Evolutionary conservation across 2,329 filamentous ascomycete genomes (phyloP).

Genomic region (Fusarium newnesense): DNA sequence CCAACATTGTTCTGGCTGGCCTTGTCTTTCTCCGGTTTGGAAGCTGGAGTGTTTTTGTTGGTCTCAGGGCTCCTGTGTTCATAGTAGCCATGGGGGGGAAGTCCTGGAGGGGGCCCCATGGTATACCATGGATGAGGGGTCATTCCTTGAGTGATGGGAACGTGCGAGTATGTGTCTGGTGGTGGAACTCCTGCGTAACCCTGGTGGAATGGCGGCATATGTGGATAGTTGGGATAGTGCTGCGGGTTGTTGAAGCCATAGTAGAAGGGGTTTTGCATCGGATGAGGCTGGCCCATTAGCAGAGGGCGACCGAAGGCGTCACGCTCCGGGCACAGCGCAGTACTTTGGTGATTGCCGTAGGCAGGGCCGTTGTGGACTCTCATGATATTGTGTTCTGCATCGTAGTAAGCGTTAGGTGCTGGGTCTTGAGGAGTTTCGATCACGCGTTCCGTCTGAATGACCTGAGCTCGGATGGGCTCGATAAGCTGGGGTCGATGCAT

Average conservation of each 20-base stretch:
- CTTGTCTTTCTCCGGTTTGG: conserved; percentile 38
- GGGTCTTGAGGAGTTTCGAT: conserved; percentile 64
- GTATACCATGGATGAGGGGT: conserved; percentile 36
- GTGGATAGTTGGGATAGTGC: conserved; percentile 37
- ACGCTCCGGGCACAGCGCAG: conserved; percentile 57
- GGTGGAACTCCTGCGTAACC: conserved; percentile 12
- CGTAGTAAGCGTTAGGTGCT: conserved; percentile 68
- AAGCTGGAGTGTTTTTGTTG: conserved; percentile 17
- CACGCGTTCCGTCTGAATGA: conserved; percentile 66
- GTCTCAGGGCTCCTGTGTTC: conserved; percentile 13
- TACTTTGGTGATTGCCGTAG: conserved; percentile 62
- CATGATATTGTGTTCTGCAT: conserved; percentile 61
- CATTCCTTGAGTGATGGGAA: conserved; percentile 48
- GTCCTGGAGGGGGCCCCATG: conserved; percentile 34
- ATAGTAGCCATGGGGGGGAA: conserved; percentile 1
- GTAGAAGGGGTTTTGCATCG: conserved; percentile 56
- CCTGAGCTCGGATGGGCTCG: conserved; percentile 58
- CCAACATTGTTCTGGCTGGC: conserved; percentile 47
- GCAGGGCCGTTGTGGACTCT: conserved; percentile 67
- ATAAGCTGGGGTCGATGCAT: conserved; percentile 57
- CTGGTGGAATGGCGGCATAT: conserved; percentile 21
- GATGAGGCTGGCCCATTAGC: conserved; percentile 57
- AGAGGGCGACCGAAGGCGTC: conserved; percentile 47
- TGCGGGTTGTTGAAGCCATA: conserved; percentile 50
- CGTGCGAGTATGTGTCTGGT: conserved; percentile 37